Conservation (phyloP, 495 filamentous ascomycete genomes). For the Xeromyces bisporus region DNA sequence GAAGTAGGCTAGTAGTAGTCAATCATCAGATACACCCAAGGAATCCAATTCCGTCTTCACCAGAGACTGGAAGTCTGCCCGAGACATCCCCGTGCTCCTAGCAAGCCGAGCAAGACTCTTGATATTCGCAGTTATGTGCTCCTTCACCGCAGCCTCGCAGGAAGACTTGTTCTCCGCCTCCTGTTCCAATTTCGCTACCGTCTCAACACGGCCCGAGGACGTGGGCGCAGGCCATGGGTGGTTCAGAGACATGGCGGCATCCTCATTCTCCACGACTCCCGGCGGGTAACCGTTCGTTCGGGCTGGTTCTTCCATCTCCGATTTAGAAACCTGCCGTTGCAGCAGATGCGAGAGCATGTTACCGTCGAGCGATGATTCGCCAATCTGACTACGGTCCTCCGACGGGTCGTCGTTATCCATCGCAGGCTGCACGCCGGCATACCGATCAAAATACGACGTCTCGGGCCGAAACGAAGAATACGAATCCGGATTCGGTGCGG, state of each 20-base stretch:
- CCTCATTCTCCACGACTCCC: slow-evolving; percentile 7
- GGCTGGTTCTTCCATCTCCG: slow-evolving; percentile 3
- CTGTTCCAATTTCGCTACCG: slow-evolving; percentile 49
- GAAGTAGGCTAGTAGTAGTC: too few relatives aligned
- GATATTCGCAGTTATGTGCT: slow-evolving; percentile 75
- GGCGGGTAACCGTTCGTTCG: slow-evolving; percentile 13
- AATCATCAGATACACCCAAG: slow-evolving; percentile 58
- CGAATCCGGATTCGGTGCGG: slow-evolving; percentile 27
- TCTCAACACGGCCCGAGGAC: slow-evolving; percentile 38
- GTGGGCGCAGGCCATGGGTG: slow-evolving; percentile 31
- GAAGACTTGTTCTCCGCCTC: slow-evolving; percentile 45
- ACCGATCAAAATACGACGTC: slow-evolving; percentile 62
- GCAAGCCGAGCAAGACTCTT: slow-evolving; percentile 79
- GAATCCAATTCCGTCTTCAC: slow-evolving; percentile 67
- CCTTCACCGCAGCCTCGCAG: slow-evolving; percentile 66
- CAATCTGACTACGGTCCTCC: slow-evolving; percentile 34
- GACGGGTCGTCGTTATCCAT: slow-evolving; percentile 78
- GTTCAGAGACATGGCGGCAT: slow-evolving; percentile 14
- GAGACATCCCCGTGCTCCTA: slow-evolving; percentile 59
- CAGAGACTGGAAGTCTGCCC: slow-evolving; percentile 67
- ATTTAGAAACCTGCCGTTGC: slow-evolving; percentile 14
- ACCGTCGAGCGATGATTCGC: slow-evolving; percentile 38
- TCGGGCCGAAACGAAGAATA: slow-evolving; percentile 18
- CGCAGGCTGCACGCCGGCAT: slow-evolving; percentile 73
- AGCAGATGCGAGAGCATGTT: slow-evolving; percentile 25